Base-by-base conservation (phyloP, 148 eudicot genomes). In the Heliamphora exappendiculata region DNA sequence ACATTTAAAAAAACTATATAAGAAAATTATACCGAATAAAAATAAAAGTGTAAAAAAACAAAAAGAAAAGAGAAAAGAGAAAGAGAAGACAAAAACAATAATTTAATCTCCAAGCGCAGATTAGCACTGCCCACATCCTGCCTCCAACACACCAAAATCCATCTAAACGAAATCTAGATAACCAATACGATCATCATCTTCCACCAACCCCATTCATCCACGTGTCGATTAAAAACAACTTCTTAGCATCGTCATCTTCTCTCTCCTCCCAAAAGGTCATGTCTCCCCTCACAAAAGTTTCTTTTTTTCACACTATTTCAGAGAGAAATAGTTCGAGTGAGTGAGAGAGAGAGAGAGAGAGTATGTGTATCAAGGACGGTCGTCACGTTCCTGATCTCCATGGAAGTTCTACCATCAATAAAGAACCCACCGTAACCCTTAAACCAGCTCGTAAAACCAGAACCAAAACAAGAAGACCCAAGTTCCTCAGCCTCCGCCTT, bases 401-500 rank as follows among this genome's bases (percentile, higher is more conserved):
- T 51, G 1, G 5, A 28, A 19, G 29, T 45, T 33, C 57, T 42
- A 42, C 44, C 58, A 45, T 75, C 58, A 12, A 26, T 7, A 63
- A 7, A 26, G 26, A 59, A 75, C 4, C n/a, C 73, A 31, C 72
- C 1, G 26, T 49, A 6, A 16, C 44, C 34, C 17, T 36, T 13
- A n/a, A 8, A 19, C 51, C 67, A 29, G 14, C 75, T 49, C 77
- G 77, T 7, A 85, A 81, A 60, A 29, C 67, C 17, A 70, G 84
- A 78, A 60, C 44, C 65, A 81, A 76, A 65, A 70, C 78, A 19
- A 69, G 79, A 49, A 80, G 78, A 50, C 91, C 85, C 34, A 86
- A 84, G 74, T 88, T 33, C 74, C 73, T 88, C 41, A 84, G 88
- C 81, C 91, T 88, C 75, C 79, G 83, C n/a, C 76, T 51, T n/a